Conservation (phyloP, 192 early-diverging fungal species). For the Gaertneriomyces sp. region DNA sequence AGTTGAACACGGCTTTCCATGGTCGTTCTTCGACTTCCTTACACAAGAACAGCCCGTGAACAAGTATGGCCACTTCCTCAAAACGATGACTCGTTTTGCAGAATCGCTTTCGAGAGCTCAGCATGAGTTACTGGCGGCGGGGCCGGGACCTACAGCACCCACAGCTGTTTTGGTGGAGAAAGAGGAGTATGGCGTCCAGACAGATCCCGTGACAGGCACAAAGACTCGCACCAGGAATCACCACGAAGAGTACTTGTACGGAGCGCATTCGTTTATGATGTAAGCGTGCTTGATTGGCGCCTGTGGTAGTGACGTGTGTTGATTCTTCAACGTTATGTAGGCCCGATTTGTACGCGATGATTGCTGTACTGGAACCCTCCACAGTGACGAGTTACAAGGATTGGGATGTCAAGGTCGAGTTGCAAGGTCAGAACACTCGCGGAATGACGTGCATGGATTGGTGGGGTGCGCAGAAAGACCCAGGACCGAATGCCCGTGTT, state of each 20-base stretch:
- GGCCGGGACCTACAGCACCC: constrained; percentile 12
- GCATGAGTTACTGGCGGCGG: constrained; percentile 23
- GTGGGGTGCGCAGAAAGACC: constrained; percentile 12
- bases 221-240: constrained; percentile 1
- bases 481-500: constrained; percentile 29
- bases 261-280: constrained; percentile 28
- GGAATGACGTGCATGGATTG: constrained; percentile 40
- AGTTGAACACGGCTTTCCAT: constrained; percentile 39
- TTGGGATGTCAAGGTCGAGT: constrained; percentile 38
- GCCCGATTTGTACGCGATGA: constrained; percentile 29
- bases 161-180: constrained; percentile 14
- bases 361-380: constrained; percentile 22
- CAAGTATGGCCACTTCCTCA: constrained; percentile 12
- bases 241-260: constrained; percentile 26
- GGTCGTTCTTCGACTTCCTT: constrained; percentile 37
- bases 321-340: constrained; percentile 8
- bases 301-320: background rate
- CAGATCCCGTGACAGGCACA: constrained; percentile 8
- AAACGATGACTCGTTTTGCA: constrained; percentile 19
- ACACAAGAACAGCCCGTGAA: constrained; percentile 19
- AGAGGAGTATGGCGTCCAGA: constrained; percentile 9
- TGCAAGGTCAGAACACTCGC: constrained; percentile 30
- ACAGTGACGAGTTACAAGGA: constrained; percentile 31
- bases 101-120: constrained; percentile 23
- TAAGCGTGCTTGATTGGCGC: constrained; percentile 18